Evolutionary conservation across 2,329 filamentous ascomycete genomes (phyloP).

Genomic region (Monosporascus sp.): DNA sequence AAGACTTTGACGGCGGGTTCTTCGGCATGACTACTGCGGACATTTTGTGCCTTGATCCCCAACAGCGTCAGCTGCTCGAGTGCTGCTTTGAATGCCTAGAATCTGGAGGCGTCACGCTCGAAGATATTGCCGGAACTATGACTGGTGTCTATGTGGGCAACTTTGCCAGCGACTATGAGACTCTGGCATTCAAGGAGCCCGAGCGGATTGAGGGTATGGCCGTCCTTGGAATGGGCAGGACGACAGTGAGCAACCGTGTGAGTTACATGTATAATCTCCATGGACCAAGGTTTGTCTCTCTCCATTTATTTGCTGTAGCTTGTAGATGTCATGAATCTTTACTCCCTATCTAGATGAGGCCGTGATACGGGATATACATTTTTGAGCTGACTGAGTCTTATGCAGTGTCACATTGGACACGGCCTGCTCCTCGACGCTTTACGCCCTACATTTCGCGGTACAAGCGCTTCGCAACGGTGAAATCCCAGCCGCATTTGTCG

Average conservation of each 20-base stretch:
- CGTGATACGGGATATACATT: too few species aligned
- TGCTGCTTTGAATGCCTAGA: background rate
- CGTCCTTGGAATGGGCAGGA: background rate
- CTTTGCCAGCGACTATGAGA: background rate
- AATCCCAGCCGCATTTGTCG: slow-evolving; percentile 26
- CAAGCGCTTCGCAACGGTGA: slow-evolving; percentile 19
- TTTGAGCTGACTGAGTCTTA: too few species aligned
- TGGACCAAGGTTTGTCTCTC: too few species aligned
- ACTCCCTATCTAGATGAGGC: too few species aligned
- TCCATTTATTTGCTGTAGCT: too few species aligned
- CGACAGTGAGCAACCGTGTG: background rate
- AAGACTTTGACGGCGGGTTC: background rate
- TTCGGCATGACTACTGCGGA: background rate
- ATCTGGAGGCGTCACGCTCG: background rate
- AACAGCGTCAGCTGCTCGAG: background rate
- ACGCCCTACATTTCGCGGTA: slow-evolving; percentile 24
- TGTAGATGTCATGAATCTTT: too few species aligned
- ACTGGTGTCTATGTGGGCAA: background rate
- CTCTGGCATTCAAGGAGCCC: background rate
- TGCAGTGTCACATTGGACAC: too few species aligned
- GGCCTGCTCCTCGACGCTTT: too few species aligned
- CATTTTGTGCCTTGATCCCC: background rate
- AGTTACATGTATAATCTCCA: background rate
- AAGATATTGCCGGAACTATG: background rate
- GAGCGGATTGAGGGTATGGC: background rate